Percentiles rank a stretch among this genome's conserved stretches.
Conservation (phyloP, 2,329 filamentous ascomycete species). For the Zymoseptoria brevis region DNA sequence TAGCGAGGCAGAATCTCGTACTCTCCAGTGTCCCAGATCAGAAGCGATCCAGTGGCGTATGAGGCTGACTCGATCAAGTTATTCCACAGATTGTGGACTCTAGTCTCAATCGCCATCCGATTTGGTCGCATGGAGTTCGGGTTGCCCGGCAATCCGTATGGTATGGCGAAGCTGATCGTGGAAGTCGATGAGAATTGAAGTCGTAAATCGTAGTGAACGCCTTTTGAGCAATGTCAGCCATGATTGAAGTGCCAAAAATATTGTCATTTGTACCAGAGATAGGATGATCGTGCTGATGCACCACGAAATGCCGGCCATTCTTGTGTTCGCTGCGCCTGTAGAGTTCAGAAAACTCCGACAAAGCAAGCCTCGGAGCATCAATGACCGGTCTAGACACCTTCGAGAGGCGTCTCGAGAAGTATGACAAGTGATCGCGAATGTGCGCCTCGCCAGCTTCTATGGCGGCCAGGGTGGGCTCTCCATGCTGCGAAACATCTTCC, state of each 20-base stretch:
- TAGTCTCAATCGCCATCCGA: constrained; percentile 39
- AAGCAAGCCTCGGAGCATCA: constrained; percentile 30
- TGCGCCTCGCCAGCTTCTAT: constrained; percentile 45
- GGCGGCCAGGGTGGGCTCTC: constrained; percentile 30
- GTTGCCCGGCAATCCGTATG: constrained; percentile 38
- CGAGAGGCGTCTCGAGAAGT: constrained; percentile 39
- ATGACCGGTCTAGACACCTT: constrained; percentile 21
- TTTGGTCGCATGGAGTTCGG: constrained; percentile 33
- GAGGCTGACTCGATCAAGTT: constrained; percentile 39
- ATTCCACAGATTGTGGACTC: constrained; percentile 40
- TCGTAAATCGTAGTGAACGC: constrained; percentile 52
- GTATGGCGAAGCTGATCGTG: constrained; percentile 50
- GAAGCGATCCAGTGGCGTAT: constrained; percentile 35
- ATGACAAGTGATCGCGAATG: constrained; percentile 42
- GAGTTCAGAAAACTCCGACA: constrained; percentile 37
- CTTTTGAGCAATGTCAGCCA: constrained; percentile 10
- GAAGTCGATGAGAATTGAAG: constrained; percentile 62
- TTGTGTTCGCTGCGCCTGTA: constrained; percentile 42
- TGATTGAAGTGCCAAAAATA: constrained; percentile 34
- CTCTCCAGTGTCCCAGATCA: constrained; percentile 42
- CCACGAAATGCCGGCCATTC: constrained; percentile 50
- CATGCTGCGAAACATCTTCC: background rate
- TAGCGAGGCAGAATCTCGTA: constrained; percentile 32
- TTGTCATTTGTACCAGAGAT: constrained; percentile 43
- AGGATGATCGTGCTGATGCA: constrained; percentile 68